Evolutionary conservation across 768 basidiomycete genomes (phyloP).

Genomic region (Scleroderma bovista): DNA sequence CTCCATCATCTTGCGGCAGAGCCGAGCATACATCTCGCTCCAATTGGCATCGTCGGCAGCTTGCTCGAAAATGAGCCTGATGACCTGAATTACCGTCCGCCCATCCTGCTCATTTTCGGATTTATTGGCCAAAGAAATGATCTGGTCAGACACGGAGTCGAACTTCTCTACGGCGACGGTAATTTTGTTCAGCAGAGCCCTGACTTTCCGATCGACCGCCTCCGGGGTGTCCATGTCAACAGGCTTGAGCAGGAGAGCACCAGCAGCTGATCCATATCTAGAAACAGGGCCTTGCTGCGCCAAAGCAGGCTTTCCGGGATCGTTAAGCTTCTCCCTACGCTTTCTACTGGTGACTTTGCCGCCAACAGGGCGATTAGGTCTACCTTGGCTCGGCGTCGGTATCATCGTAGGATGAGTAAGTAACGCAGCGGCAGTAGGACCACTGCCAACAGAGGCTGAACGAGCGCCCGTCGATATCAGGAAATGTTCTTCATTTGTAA

Average conservation of each 20-base stretch:
- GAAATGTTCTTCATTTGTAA: constrained; percentile 69
- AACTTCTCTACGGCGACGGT: constrained; percentile 97
- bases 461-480: constrained; percentile 39
- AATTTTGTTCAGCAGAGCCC: constrained; percentile 86
- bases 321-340: constrained; percentile 73
- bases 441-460: constrained; percentile 51
- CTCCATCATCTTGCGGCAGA: constrained; percentile 96
- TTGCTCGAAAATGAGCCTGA: constrained; percentile 94
- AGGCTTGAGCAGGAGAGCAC: constrained; percentile 46
- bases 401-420: constrained; percentile 61
- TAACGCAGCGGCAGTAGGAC: constrained; percentile 33
- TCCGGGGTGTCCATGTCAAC: constrained; percentile 68
- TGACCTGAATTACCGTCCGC: constrained; percentile 91
- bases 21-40: constrained; percentile 96
- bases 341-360: constrained; percentile 69
- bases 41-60: constrained; percentile 93
- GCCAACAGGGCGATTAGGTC: constrained; percentile 42
- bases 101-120: constrained; percentile 90
- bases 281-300: constrained; percentile 26
- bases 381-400: constrained; percentile 62
- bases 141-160: constrained; percentile 92
- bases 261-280: constrained; percentile 25
- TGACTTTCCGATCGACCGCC: constrained; percentile 90
- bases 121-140: constrained; percentile 92
- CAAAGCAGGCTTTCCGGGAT: constrained; percentile 40